These are phyloP conservation scores for Epichloe baconii DNA, from an alignment of 2,329 filamentous ascomycete species.

Conservation along the genomic window DNA sequence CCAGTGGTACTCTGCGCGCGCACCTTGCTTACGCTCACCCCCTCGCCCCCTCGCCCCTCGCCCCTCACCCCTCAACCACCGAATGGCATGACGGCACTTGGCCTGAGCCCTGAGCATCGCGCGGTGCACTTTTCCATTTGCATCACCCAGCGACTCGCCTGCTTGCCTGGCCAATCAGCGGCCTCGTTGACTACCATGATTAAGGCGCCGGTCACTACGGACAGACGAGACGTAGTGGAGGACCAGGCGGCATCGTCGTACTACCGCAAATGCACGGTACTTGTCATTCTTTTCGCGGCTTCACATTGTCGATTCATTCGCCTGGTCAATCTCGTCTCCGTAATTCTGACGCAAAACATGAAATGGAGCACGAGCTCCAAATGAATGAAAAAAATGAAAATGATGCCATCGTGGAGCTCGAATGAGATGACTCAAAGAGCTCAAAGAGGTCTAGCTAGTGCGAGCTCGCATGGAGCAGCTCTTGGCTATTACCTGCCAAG, in stretches of 20 bases:
- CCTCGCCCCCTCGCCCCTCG: too few relatives aligned
- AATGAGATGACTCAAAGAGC: conserved; percentile 6
- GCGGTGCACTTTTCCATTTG: neutral
- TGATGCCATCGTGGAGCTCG: conserved; percentile 6
- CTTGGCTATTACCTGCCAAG: neutral
- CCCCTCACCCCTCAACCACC: neutral
- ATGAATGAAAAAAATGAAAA: neutral
- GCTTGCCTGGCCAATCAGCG: neutral
- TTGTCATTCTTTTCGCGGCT: neutral
- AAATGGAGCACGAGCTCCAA: conserved; percentile 4
- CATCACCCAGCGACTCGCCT: neutral
- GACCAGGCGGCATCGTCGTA: neutral
- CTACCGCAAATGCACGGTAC: neutral
- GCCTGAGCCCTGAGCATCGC: neutral
- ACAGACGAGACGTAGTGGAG: too few relatives aligned
- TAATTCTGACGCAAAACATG: neutral
- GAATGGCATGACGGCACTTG: neutral
- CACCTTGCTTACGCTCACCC: too few relatives aligned
- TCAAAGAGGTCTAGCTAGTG: neutral
- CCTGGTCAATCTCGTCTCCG: neutral
- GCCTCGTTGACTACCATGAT: neutral
- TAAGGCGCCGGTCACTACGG: neutral
- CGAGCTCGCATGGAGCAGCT: neutral
- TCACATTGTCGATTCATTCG: neutral
- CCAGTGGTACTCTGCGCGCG: too few relatives aligned